phyloP scores from a whole-genome alignment of 371 early-diverging fungal genomes.

The Spraguea lophii region DNA sequence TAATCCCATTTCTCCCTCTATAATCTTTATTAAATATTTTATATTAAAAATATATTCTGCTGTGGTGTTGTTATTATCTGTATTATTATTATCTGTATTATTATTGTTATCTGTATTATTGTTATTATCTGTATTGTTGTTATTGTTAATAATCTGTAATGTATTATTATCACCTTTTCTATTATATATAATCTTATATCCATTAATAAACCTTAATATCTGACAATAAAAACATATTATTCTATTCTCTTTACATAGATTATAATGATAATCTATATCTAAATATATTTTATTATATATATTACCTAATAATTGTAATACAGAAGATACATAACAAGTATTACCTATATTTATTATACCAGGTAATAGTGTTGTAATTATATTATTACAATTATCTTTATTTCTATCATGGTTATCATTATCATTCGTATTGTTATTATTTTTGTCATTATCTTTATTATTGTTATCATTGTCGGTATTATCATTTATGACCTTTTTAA shows the following conservation, averaged over 20 bases:
- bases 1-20: slow-evolving; percentile 20
- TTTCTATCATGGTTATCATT: not conserved
- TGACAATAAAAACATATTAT: slow-evolving; percentile 41
- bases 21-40: slow-evolving; percentile 10
- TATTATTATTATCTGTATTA: too few species aligned
- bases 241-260: slow-evolving; percentile 24
- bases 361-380: slow-evolving; percentile 1
- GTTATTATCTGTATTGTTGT: not conserved
- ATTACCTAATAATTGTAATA: slow-evolving; percentile 32
- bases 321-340: slow-evolving; percentile 43
- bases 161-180: not conserved
- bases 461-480: not conserved
- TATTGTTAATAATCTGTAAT: not conserved
- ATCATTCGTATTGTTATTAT: not conserved
- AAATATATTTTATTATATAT: slow-evolving; percentile 2
- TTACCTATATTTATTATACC: slow-evolving; percentile 42
- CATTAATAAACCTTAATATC: slow-evolving; percentile 15
- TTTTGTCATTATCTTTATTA: not conserved
- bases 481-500: not conserved
- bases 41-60: slow-evolving; percentile 6
- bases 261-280: slow-evolving; percentile 19
- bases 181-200: slow-evolving; percentile 1
- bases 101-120: not conserved
- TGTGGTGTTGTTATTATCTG: too few species aligned
- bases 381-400: not conserved